These are phyloP conservation scores for Seiridium cupressi DNA, from an alignment of 2,329 filamentous ascomycete species.

Conservation along the genomic window DNA sequence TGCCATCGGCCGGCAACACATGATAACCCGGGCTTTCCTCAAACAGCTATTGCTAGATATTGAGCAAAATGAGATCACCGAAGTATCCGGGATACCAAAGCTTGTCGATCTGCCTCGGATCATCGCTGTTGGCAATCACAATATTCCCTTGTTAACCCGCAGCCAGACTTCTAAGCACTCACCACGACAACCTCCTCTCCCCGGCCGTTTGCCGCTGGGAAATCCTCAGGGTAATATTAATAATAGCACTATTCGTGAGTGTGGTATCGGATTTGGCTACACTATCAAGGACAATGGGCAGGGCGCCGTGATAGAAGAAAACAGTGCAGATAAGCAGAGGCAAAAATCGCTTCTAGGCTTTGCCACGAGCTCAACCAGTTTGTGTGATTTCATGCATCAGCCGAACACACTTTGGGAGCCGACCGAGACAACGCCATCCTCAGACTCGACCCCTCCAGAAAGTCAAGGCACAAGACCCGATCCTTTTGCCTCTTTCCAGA, in stretches of 20 bases:
- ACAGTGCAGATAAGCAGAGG: background rate
- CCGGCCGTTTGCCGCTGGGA: conserved; percentile 41
- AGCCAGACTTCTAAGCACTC: conserved; percentile 41
- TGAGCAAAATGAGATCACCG: conserved; percentile 46
- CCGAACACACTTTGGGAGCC: conserved; percentile 4
- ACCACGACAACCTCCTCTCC: conserved; percentile 38
- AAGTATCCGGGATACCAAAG: conserved; percentile 33
- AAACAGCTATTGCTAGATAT: conserved; percentile 83
- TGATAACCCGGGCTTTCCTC: conserved; percentile 80
- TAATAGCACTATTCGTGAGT: conserved; percentile 11
- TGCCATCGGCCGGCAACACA: conserved; percentile 68
- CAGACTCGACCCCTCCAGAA: background rate
- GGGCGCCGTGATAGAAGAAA: background rate
- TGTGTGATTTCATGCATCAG: too few species aligned
- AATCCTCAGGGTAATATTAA: conserved; percentile 25
- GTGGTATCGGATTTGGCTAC: conserved; percentile 2
- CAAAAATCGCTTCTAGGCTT: too few species aligned
- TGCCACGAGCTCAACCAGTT: too few species aligned
- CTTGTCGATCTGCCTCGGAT: conserved; percentile 27
- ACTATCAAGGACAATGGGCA: background rate
- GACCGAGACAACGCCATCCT: background rate
- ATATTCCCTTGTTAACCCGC: conserved; percentile 47
- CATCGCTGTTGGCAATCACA: conserved; percentile 18
- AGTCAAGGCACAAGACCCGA: background rate
- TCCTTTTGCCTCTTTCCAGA: background rate